Evolutionary conservation across 129 eudicot species (phyloP), one percentile per base, ranked within the genome.

Genomic region (Scalesia atractyloides): DNA sequence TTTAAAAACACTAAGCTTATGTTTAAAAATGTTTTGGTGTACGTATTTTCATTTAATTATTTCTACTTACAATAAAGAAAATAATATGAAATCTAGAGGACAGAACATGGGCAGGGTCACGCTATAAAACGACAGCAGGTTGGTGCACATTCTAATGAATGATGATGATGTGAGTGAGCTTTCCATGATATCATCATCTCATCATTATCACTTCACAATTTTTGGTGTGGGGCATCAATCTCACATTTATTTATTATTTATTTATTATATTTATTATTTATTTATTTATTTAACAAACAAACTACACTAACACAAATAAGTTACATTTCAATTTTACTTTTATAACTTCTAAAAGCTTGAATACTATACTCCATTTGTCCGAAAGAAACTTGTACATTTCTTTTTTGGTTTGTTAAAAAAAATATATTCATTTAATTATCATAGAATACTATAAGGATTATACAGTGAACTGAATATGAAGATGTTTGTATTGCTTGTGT

Each of bases 61-160:
- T 63, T 15, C 10, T 52, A 15, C n/a, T 4, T 62, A 49, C 9
- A 26, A 34, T 11, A n/a, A 10, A 11, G 52, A 52, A 52, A 70
- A 70, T 70, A 70, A 70, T 53, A 52, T 50, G 37, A 70, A 53
- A 53, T 70, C 36, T 50, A 17, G 74, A 70, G 51, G 64, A 70
- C 74, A 70, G 53, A 69, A 70, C 63, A 70, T 70, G 74, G 64
- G 74, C 74, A 70, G 65, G 49, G 17, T 70, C 74, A 70, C 65
- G 74, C 74, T 70, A 70, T 53, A 70, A 70, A 70, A 70, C 74
- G 74, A 70, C 74, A 70, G 64, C 9, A 53, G 17, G 51, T 53
- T 70, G 64, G 65, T 70, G 74, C 65, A 70, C 64, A 54, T 70
- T 70, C 74, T 69, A 53, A 69, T 69, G 64, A 24, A 24, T 30